Percentiles rank a stretch among this genome's conserved stretches.
Evolutionary conservation across 257 asterid species (phyloP).

Genomic region (Misopates orontium): DNA sequence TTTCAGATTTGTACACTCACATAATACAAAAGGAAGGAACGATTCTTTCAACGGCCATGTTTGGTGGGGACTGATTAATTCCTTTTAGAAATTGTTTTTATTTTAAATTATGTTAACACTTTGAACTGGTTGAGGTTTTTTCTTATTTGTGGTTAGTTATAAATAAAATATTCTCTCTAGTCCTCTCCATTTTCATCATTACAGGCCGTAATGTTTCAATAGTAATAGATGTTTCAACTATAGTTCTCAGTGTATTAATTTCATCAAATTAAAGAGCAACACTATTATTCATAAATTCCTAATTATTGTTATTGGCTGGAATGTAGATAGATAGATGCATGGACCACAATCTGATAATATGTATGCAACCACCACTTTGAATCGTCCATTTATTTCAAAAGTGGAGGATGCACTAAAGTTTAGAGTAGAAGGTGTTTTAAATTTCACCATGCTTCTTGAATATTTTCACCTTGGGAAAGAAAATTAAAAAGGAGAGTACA

Average conservation of each 20-base stretch:
- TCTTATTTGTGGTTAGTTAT: too few species aligned
- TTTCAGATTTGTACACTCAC: slow-evolving; percentile 11
- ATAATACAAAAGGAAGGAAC: neutral
- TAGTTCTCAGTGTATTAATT: slow-evolving; percentile 14
- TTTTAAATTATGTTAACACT: too few species aligned
- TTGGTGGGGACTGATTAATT: slow-evolving; percentile 35
- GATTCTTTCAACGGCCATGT: slow-evolving; percentile 16
- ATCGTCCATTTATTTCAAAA: slow-evolving; percentile 6
- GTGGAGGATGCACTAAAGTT: slow-evolving; percentile 21
- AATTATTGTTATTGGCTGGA: slow-evolving; percentile 23
- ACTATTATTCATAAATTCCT: slow-evolving; percentile 27
- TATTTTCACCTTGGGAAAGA: slow-evolving; percentile 24
- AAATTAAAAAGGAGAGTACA: slow-evolving; percentile 13
- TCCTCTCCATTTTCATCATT: neutral
- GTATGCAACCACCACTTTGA: slow-evolving; percentile 32
- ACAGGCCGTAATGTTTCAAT: slow-evolving; percentile 32
- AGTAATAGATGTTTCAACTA: neutral
- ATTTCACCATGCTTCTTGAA: neutral
- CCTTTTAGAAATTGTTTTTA: too few species aligned
- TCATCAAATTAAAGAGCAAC: slow-evolving; percentile 24
- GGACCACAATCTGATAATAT: slow-evolving; percentile 36
- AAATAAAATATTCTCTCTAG: too few species aligned
- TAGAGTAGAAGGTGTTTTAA: neutral
- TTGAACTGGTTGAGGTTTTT: too few species aligned
- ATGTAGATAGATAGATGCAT: slow-evolving; percentile 17